These are phyloP conservation scores for Zymoseptoria brevis DNA, from an alignment of 2,329 filamentous ascomycete genomes.

Conservation along the genomic window DNA sequence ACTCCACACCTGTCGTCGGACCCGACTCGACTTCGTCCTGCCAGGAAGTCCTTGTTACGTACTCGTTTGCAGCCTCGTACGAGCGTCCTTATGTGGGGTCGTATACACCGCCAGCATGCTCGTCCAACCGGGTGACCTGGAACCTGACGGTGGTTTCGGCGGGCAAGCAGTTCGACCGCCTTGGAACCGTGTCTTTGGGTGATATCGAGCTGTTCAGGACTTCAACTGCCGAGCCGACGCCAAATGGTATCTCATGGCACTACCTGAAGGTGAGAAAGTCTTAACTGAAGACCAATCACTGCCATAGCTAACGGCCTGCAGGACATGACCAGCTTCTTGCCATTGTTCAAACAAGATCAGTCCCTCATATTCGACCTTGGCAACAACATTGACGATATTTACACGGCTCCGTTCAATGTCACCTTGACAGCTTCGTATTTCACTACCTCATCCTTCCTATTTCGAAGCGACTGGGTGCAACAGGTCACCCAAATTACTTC, in stretches of 20 bases:
- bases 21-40: constrained; percentile 33
- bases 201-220: constrained; percentile 74
- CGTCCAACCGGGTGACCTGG: constrained; percentile 66
- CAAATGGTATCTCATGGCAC: constrained; percentile 63
- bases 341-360: constrained; percentile 60
- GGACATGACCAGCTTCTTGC: constrained; percentile 65
- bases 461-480: constrained; percentile 46
- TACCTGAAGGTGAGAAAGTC: constrained; percentile 51
- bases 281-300: not conserved
- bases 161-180: constrained; percentile 68
- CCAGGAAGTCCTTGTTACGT: constrained; percentile 56
- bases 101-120: constrained; percentile 59
- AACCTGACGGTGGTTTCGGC: constrained; percentile 66
- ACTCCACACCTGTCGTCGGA: constrained; percentile 22
- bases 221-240: constrained; percentile 70
- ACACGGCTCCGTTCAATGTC: constrained; percentile 66
- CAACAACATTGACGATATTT: constrained; percentile 61
- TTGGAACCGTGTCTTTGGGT: constrained; percentile 66
- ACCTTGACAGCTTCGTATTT: constrained; percentile 70
- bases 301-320: not conserved
- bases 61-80: constrained; percentile 66
- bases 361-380: constrained; percentile 74
- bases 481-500: constrained; percentile 56
- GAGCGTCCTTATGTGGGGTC: constrained; percentile 63
- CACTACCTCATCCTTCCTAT: constrained; percentile 55